phyloP scores from a whole-genome alignment of 2,329 filamentous ascomycete species.

The Clarireedia sp. region DNA sequence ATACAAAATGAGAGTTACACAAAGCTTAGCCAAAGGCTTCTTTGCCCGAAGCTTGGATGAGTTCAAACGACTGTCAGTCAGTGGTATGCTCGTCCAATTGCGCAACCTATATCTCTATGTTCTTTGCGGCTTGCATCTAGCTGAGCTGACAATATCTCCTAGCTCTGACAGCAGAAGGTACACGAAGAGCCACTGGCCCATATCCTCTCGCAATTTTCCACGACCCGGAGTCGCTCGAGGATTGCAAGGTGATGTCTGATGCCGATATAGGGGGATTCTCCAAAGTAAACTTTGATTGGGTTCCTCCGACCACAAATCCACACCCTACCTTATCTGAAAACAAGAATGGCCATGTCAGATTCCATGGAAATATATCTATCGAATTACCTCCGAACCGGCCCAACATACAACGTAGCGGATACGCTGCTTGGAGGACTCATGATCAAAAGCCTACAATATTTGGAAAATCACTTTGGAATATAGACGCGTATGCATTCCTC shows the following conservation, averaged over 20 bases:
- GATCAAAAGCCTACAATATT: slow-evolving; percentile 75
- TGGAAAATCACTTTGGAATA: slow-evolving; percentile 77
- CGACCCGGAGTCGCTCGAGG: slow-evolving; percentile 36
- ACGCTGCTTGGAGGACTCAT: slow-evolving; percentile 80
- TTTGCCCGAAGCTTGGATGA: slow-evolving; percentile 52
- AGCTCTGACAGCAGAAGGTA: slow-evolving; percentile 63
- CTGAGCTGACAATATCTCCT: slow-evolving; percentile 14
- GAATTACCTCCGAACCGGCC: slow-evolving; percentile 68
- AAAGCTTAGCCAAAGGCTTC: slow-evolving; percentile 44
- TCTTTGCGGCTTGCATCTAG: slow-evolving; percentile 7
- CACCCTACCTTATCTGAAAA: slow-evolving; percentile 25
- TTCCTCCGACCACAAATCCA: slow-evolving; percentile 18
- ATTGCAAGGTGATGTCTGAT: slow-evolving; percentile 77
- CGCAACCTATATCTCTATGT: background rate
- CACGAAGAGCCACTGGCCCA: slow-evolving; percentile 56
- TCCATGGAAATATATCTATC: slow-evolving; percentile 83
- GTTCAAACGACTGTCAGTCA: slow-evolving; percentile 46
- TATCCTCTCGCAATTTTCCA: slow-evolving; percentile 59
- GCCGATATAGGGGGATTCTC: slow-evolving; percentile 82
- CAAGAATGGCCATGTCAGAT: slow-evolving; percentile 58
- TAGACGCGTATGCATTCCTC: slow-evolving; percentile 82
- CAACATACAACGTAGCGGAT: slow-evolving; percentile 72
- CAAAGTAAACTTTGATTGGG: slow-evolving; percentile 55
- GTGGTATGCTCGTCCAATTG: slow-evolving; percentile 37
- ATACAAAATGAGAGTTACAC: slow-evolving; percentile 40